phyloP scores from a whole-genome alignment of 176 grass and related monocot species.

The Phoenix roebelenii region DNA sequence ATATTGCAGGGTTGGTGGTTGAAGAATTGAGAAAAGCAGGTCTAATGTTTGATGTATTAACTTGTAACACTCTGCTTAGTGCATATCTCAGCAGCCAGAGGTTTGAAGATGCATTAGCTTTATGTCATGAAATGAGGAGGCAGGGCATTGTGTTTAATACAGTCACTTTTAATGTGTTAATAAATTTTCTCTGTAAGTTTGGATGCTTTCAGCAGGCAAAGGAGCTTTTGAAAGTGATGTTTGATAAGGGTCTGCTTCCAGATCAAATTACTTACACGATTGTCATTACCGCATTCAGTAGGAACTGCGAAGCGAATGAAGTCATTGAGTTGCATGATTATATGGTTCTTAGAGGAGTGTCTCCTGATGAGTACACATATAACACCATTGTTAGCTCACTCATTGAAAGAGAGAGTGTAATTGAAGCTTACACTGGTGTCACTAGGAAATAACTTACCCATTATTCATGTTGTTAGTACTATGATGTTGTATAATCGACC shows the following conservation, averaged over 20 bases:
- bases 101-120: slow-evolving; percentile 10
- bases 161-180: slow-evolving; percentile 19
- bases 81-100: slow-evolving; percentile 6
- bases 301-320: slow-evolving; percentile 2
- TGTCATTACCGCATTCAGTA: slow-evolving; percentile 13
- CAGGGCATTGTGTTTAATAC: slow-evolving; percentile 3
- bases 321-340: slow-evolving; percentile 17
- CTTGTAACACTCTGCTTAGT: slow-evolving; percentile 14
- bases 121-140: slow-evolving; percentile 9
- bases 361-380: slow-evolving; percentile 13
- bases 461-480: no score
- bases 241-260: slow-evolving; percentile 1
- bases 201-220: slow-evolving; percentile 20
- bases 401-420: neutral
- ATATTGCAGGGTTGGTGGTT: neutral
- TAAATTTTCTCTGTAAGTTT: slow-evolving; percentile 15
- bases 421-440: no score
- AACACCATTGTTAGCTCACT: slow-evolving; percentile 8
- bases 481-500: no score
- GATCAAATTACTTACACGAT: slow-evolving; percentile 18
- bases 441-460: no score
- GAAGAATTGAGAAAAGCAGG: slow-evolving; percentile 10
- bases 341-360: slow-evolving; percentile 17
- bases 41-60: slow-evolving; percentile 5
- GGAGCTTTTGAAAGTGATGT: slow-evolving; percentile 11